phyloP scores from a whole-genome alignment of 176 grass and related monocot genomes.

The Cymbopogon citratus region DNA sequence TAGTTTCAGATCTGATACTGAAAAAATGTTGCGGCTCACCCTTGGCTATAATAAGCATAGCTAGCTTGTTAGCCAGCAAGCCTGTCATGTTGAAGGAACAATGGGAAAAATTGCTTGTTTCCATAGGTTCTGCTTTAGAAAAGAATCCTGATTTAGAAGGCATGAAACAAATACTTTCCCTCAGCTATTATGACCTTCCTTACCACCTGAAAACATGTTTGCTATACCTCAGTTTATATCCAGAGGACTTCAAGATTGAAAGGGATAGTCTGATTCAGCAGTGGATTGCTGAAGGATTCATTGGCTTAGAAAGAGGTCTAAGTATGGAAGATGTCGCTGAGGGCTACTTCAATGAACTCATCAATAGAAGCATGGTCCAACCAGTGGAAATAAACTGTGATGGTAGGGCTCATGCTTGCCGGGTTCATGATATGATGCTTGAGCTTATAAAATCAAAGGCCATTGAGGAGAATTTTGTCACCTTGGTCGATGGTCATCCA shows the following conservation, averaged over 20 bases:
- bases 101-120: slow-evolving; percentile 16
- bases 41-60: slow-evolving; percentile 28
- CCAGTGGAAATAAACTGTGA: slow-evolving; percentile 26
- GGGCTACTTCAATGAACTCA: slow-evolving; percentile 27
- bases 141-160: slow-evolving; percentile 27
- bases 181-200: slow-evolving; percentile 19
- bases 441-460: slow-evolving; percentile 24
- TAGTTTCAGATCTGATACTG: slow-evolving; percentile 22
- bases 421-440: slow-evolving; percentile 32
- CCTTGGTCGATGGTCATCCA: neutral
- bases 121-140: slow-evolving; percentile 26
- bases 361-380: slow-evolving; percentile 29
- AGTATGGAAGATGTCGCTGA: slow-evolving; percentile 6
- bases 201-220: slow-evolving; percentile 22
- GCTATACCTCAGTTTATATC: slow-evolving; percentile 24
- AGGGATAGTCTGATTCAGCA: slow-evolving; percentile 28
- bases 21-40: slow-evolving; percentile 18
- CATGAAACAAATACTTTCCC: slow-evolving; percentile 25
- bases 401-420: slow-evolving; percentile 23
- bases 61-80: slow-evolving; percentile 22
- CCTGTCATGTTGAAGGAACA: slow-evolving; percentile 27
- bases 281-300: slow-evolving; percentile 16
- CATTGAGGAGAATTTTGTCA: slow-evolving; percentile 20
- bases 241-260: slow-evolving; percentile 28
- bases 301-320: slow-evolving; percentile 9